Conservation (phyloP, 805 yeast genomes). For the Candida rishiriensis region DNA sequence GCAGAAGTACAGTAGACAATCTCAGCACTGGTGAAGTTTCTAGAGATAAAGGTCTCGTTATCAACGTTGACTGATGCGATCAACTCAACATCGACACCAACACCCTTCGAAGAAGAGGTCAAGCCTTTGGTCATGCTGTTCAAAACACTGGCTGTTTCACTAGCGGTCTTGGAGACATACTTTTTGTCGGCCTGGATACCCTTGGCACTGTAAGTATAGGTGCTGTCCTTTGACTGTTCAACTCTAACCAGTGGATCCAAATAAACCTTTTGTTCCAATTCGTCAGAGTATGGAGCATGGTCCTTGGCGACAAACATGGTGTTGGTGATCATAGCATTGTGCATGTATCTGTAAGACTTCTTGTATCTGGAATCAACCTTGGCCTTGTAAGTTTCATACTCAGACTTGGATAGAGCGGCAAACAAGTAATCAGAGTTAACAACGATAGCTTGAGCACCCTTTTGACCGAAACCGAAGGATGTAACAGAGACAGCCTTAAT, state of each 20-base stretch:
- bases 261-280: constrained; percentile 85
- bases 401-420: constrained; percentile 68
- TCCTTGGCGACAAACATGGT: constrained; percentile 90
- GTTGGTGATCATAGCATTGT: constrained; percentile 88
- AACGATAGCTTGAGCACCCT: constrained; percentile 94
- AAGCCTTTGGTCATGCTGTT: constrained; percentile 45
- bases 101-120: constrained; percentile 50
- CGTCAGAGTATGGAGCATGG: constrained; percentile 87
- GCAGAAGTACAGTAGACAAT: constrained; percentile 71
- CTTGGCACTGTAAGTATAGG: constrained; percentile 45
- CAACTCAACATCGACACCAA: constrained; percentile 97
- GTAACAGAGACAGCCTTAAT: constrained; percentile 95
- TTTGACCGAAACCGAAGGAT: constrained; percentile 99
- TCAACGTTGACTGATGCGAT: constrained; percentile 74
- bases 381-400: constrained; percentile 65
- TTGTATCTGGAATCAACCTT: constrained; percentile 80
- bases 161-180: constrained; percentile 45
- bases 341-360: constrained; percentile 91
- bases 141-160: constrained; percentile 62
- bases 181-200: constrained; percentile 41
- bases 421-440: constrained; percentile 91
- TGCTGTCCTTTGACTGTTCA: constrained; percentile 30
- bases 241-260: constrained; percentile 93
- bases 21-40: constrained; percentile 86
- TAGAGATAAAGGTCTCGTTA: constrained; percentile 86